phyloP scores from a whole-genome alignment of 805 yeast species.

The Wickerhamomyces pijperi region DNA sequence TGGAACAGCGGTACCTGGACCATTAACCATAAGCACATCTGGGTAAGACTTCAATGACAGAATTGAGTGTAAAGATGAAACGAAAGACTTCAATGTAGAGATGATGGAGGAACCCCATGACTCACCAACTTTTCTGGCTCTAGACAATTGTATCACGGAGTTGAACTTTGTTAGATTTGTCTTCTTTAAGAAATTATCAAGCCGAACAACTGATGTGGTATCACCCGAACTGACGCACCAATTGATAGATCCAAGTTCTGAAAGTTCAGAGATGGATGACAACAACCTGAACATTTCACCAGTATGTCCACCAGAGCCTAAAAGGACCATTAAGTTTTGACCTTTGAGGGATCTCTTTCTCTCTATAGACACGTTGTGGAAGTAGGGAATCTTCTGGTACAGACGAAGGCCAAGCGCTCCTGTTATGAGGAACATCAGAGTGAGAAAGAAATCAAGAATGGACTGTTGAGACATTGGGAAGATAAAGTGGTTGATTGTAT shows the following conservation, averaged over 20 bases:
- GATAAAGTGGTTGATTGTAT: too few species aligned
- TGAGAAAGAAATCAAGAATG: too few species aligned
- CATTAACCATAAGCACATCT: slow-evolving; percentile 48
- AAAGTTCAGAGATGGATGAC: slow-evolving; percentile 18
- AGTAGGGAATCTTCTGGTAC: neutral
- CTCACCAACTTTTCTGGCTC: slow-evolving; percentile 59
- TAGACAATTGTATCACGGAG: slow-evolving; percentile 23
- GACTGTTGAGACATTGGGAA: too few species aligned
- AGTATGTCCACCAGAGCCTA: slow-evolving; percentile 96
- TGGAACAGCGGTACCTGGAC: slow-evolving; percentile 78
- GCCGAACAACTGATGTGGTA: slow-evolving; percentile 30
- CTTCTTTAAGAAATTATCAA: slow-evolving; percentile 9
- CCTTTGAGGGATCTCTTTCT: slow-evolving; percentile 1
- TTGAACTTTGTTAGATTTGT: slow-evolving; percentile 7
- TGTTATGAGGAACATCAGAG: too few species aligned
- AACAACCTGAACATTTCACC: slow-evolving; percentile 86
- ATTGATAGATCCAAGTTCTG: slow-evolving; percentile 6
- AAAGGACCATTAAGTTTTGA: slow-evolving; percentile 23
- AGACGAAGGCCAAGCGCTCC: neutral
- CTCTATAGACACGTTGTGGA: neutral
- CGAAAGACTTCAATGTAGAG: slow-evolving; percentile 23
- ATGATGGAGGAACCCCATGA: slow-evolving; percentile 31
- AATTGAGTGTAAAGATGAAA: slow-evolving; percentile 4
- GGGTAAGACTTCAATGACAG: slow-evolving; percentile 16
- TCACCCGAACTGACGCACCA: slow-evolving; percentile 42